Conservation (phyloP, 139 green algal genomes). For the Spirogloea muscicola region DNA sequence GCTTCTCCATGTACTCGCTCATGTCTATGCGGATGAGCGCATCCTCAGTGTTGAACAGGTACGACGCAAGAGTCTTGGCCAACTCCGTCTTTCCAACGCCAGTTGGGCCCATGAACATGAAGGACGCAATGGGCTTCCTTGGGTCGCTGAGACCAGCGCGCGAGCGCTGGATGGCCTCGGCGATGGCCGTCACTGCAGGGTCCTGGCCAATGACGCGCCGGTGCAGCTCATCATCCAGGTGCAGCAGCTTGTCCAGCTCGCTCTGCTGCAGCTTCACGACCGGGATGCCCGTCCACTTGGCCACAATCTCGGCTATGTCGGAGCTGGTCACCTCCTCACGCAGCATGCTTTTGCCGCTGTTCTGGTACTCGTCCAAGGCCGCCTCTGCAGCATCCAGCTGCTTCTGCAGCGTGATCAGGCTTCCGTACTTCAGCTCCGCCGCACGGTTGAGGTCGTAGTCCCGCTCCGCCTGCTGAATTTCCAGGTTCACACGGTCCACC, state of each 20-base stretch:
- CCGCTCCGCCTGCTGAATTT: slow-evolving; percentile 76
- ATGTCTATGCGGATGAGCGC: slow-evolving; percentile 94
- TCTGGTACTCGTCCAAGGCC: slow-evolving; percentile 34
- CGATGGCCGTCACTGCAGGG: slow-evolving; percentile 81
- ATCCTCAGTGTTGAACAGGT: slow-evolving; percentile 85
- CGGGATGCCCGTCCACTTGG: slow-evolving; percentile 88
- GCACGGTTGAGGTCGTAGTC: slow-evolving; percentile 93
- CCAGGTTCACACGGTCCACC: slow-evolving; percentile 77
- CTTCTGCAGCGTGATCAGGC: slow-evolving; percentile 80
- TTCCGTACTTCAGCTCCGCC: slow-evolving; percentile 98
- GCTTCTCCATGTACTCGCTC: slow-evolving; percentile 84
- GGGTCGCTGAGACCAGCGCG: slow-evolving; percentile 85
- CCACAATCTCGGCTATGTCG: slow-evolving; percentile 92
- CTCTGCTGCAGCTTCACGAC: slow-evolving; percentile 73
- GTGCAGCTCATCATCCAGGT: slow-evolving; percentile 85
- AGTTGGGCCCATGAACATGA: slow-evolving; percentile 98
- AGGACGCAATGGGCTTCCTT: slow-evolving; percentile 88
- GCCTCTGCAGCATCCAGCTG: slow-evolving; percentile 52
- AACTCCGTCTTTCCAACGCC: slow-evolving; percentile 99
- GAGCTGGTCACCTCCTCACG: slow-evolving; percentile 91
- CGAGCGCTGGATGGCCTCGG: slow-evolving; percentile 88
- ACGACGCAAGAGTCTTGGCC: slow-evolving; percentile 82
- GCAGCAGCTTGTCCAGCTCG: slow-evolving; percentile 92
- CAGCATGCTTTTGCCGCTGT: slow-evolving; percentile 67
- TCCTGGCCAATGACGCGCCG: slow-evolving; percentile 69